Percentiles rank a stretch among this genome's conserved stretches.
Conservation (phyloP, 2,329 filamentous ascomycete species). For the Amphichorda felina region DNA sequence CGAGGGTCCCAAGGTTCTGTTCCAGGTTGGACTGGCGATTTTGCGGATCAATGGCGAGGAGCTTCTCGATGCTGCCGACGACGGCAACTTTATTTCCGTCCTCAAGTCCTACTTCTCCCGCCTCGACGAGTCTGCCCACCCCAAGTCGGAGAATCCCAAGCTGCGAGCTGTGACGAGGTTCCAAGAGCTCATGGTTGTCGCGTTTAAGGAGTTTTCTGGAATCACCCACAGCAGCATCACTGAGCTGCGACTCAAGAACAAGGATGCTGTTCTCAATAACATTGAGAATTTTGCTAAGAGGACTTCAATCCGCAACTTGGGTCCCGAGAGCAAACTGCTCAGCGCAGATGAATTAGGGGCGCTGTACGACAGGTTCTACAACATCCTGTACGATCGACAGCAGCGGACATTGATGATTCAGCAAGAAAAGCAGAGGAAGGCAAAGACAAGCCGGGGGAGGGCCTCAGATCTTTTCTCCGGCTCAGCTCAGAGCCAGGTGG, state of each 20-base stretch:
- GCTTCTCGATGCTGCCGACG: constrained; percentile 81
- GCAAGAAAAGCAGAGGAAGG: constrained; percentile 58
- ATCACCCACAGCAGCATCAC: constrained; percentile 91
- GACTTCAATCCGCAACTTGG: constrained; percentile 89
- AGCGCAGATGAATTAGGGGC: constrained; percentile 77
- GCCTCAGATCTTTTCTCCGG: constrained; percentile 23
- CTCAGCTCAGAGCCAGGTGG: constrained; percentile 40
- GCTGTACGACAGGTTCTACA: constrained; percentile 90
- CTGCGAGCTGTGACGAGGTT: constrained; percentile 88
- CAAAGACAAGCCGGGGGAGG: constrained; percentile 42
- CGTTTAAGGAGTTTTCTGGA: constrained; percentile 93
- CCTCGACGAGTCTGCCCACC: constrained; percentile 90
- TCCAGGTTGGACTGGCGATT: constrained; percentile 95
- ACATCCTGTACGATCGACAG: constrained; percentile 80
- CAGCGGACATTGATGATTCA: constrained; percentile 68
- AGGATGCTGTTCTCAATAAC: constrained; percentile 84
- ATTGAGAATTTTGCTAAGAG: constrained; percentile 97
- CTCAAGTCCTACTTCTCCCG: constrained; percentile 90
- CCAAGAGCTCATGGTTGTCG: constrained; percentile 97
- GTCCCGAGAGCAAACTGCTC: constrained; percentile 87
- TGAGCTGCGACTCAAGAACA: constrained; percentile 83
- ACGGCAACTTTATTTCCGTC: constrained; percentile 93
- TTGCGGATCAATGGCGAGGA: constrained; percentile 95
- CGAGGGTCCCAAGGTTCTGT: constrained; percentile 92
- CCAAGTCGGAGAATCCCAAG: constrained; percentile 90